phyloP scores from a whole-genome alignment of 768 basidiomycete genomes.

The Mycena capillaripes region DNA sequence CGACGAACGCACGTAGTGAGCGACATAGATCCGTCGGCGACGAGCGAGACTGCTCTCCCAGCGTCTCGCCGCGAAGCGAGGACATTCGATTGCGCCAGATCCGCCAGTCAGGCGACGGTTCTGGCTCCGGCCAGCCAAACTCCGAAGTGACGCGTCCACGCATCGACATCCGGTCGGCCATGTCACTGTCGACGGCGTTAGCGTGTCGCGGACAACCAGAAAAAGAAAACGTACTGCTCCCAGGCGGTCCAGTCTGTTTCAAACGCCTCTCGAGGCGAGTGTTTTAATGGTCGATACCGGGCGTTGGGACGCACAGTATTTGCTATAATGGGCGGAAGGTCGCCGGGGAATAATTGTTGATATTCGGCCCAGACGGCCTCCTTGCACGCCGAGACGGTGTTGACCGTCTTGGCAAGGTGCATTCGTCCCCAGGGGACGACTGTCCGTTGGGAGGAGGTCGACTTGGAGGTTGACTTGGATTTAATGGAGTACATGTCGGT shows the following conservation, averaged over 20 bases:
- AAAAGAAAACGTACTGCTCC: constrained; percentile 67
- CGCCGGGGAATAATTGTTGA: constrained; percentile 58
- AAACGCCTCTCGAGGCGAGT: constrained; percentile 69
- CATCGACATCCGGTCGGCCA: constrained; percentile 80
- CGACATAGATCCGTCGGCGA: constrained; percentile 54
- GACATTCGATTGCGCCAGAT: constrained; percentile 60
- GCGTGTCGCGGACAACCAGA: background rate
- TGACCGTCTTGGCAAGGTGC: constrained; percentile 74
- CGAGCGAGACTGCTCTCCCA: constrained; percentile 13
- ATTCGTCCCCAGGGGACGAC: constrained; percentile 67
- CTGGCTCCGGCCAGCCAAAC: constrained; percentile 68
- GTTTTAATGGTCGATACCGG: constrained; percentile 30
- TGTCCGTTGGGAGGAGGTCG: constrained; percentile 36
- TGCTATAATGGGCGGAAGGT: constrained; percentile 54
- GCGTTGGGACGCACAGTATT: constrained; percentile 49
- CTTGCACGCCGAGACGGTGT: constrained; percentile 72
- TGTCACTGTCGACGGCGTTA: constrained; percentile 64
- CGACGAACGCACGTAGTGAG: constrained; percentile 70
- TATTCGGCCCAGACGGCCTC: constrained; percentile 80
- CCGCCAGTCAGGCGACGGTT: constrained; percentile 62
- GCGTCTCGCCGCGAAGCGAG: constrained; percentile 40
- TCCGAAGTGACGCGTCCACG: constrained; percentile 61
- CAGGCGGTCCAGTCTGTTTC: constrained; percentile 78
- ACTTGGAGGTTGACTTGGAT: too few relatives aligned
- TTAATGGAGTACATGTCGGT: constrained; percentile 36